Base-by-base conservation (phyloP, 1,284 basidiomycete genomes). In the Austroboletus rostrupii region DNA sequence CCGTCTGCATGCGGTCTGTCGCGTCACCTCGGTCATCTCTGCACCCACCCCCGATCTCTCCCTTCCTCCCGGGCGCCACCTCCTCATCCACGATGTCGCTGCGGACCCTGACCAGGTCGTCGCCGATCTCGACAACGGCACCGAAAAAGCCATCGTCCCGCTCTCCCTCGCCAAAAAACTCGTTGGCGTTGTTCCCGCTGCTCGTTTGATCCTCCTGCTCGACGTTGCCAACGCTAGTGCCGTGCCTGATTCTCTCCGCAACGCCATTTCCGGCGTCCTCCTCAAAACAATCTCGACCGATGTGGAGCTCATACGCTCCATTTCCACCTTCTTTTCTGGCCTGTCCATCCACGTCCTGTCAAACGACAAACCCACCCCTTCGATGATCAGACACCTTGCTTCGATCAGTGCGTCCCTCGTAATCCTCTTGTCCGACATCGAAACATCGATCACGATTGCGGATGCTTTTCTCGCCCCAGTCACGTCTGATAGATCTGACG, bases 401-500 rank as follows among this genome's bases (percentile, higher is more conserved):
- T 70, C 73, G 29, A 80, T 83, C 55, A 80, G 81, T 20, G 80
- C 85, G 17, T 81, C 79, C 3, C 74, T 86, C n/a, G 81, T 92
- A 53, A 72, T 95, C 48, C 85, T 87, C 9, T 77, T 82, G n/a
- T 80, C 83, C 26, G 76, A 83, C 52, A 80, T 95, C 47, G 55
- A 73, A 39, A 68, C 75, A 8, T 78, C 84, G 56, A 73, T 95
- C 51, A 88, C 87, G 61, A 72, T 96, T 49, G 81, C 82, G n/a
- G 90, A 93, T 61, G 88, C 87, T 16, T 96, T 95, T 75, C 79
- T 94, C 45, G 83, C 92, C 0, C 80, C 87, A 3, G 70, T 98
- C 48, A 71, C 76, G 17, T 92, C 94, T 2, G 97, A 99, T 70
- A 84, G 97, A 45, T 77, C 85, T 3, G 97, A 99, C 66, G 92